Conservation (phyloP, 345 rosid genomes). For the Euclidium syriacum region DNA sequence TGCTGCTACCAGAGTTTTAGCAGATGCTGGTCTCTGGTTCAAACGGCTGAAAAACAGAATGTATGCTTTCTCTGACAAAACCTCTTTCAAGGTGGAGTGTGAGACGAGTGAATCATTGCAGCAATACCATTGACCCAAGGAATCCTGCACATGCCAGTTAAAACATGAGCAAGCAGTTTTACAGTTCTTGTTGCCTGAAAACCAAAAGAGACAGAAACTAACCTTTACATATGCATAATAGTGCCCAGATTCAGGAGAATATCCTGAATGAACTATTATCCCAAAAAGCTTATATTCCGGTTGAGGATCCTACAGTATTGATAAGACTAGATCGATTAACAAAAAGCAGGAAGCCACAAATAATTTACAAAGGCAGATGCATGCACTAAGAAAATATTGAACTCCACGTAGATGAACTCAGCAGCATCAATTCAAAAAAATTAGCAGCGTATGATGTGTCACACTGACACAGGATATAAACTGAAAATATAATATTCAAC, state of each 20-base stretch:
- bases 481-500: background rate
- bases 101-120: constrained; percentile 85
- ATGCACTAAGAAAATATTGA: background rate
- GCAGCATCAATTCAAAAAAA: background rate
- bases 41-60: constrained; percentile 83
- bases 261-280: constrained; percentile 91
- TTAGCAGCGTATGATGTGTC: background rate
- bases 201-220: constrained; percentile 3
- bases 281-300: constrained; percentile 94
- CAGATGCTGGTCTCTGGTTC: constrained; percentile 56
- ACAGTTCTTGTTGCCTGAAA: background rate
- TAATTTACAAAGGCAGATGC: background rate
- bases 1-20: constrained; percentile 28
- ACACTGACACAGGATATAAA: background rate
- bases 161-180: constrained; percentile 19
- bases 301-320: constrained; percentile 61
- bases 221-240: constrained; percentile 98
- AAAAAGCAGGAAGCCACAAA: constrained; percentile 2
- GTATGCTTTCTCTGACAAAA: constrained; percentile 89
- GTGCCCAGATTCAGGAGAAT: constrained; percentile 91
- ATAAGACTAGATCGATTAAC: background rate
- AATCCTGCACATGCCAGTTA: constrained; percentile 50
- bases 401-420: background rate
- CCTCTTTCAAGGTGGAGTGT: constrained; percentile 71
- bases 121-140: constrained; percentile 86